Conservation (phyloP, 1,284 basidiomycete species). For the Prillingera fragicola region DNA sequence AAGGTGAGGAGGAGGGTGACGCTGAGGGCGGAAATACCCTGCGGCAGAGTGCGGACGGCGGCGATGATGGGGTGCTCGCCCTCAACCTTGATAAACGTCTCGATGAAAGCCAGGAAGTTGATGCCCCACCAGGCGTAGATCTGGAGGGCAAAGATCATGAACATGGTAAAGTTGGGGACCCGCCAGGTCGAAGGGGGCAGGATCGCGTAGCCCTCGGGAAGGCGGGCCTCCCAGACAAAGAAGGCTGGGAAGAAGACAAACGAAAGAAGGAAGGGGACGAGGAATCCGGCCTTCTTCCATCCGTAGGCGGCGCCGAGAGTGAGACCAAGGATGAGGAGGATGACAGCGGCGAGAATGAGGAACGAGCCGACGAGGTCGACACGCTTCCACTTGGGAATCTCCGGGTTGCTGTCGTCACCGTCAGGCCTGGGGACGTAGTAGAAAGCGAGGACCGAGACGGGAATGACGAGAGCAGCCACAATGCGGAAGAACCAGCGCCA, state of each 20-base stretch:
- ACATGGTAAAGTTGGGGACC: conserved; percentile 39
- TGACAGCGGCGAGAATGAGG: conserved; percentile 33
- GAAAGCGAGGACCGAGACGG: conserved; percentile 22
- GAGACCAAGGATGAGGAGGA: conserved; percentile 42
- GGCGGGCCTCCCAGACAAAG: conserved; percentile 32
- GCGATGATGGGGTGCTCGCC: conserved; percentile 26
- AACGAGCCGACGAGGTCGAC: conserved; percentile 37
- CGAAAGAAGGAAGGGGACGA: conserved; percentile 43
- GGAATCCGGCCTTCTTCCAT: conserved; percentile 38
- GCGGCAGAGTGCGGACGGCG: conserved; percentile 28
- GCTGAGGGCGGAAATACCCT: conserved; percentile 21
- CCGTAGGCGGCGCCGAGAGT: conserved; percentile 41
- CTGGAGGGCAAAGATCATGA: conserved; percentile 33
- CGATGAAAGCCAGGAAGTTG: conserved; percentile 20
- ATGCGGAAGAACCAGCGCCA: conserved; percentile 42
- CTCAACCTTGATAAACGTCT: conserved; percentile 19
- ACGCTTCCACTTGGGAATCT: conserved; percentile 27
- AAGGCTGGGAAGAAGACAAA: conserved; percentile 32
- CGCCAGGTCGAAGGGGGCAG: conserved; percentile 38
- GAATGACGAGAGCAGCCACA: conserved; percentile 25
- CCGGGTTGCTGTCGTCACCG: conserved; percentile 15
- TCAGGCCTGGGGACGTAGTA: conserved; percentile 25
- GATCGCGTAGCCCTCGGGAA: conserved; percentile 34
- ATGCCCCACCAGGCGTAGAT: conserved; percentile 40
- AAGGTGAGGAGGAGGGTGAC: conserved; percentile 12